Evolutionary conservation across 257 asterid species (phyloP), one percentile per base, ranked within the genome.

Genomic region (Euphrasia confusa): DNA sequence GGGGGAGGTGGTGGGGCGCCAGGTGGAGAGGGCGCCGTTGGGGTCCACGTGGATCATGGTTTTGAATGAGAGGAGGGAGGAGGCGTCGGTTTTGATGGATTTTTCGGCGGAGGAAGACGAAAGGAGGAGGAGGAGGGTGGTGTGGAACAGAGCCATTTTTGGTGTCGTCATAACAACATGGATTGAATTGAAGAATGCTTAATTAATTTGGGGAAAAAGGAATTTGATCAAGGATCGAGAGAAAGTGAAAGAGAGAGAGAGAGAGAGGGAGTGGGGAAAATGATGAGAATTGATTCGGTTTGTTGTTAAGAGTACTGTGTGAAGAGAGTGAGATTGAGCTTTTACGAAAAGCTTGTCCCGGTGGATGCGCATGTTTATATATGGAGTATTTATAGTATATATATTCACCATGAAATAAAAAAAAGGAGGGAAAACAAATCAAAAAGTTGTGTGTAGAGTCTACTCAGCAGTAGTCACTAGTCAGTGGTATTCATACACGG

Each of bases 61-160:
- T 78, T 88, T 91, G 90, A 91, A 86, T n/a, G 79, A 49, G 0
- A 78, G 65, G n/a, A 91, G 96, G 3, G 93, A 79, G 11, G 60
- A 70, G 0, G 94, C 83, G 60, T 91, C 98, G 15, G 95, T 81
- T 70, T 74, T 80, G 2, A 63, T 70, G 2, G 92, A 78, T 2
- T 45, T 60, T 0, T 58, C 70, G 28, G 55, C 61, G 7, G 80
- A 48, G 30, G 28, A 28, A 5, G 65, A 21, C 27, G 58, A 17
- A 10, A 75, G 48, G 33, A 79, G 69, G 0, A 73, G 68, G 0
- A 78, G 47, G 4, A 72, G 49, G 54, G 80, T 52, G 58, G 74
- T 44, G 10, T 63, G 79, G 47, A 66, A 30, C 37, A 67, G 64
- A 4, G 52, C 40, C 66, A 59, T 77, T 12, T 57, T 70, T 64